Evolutionary conservation across 192 early-diverging fungal species (phyloP), one percentile per base, ranked within the genome.

Genomic region (Rhizophagus sp.): DNA sequence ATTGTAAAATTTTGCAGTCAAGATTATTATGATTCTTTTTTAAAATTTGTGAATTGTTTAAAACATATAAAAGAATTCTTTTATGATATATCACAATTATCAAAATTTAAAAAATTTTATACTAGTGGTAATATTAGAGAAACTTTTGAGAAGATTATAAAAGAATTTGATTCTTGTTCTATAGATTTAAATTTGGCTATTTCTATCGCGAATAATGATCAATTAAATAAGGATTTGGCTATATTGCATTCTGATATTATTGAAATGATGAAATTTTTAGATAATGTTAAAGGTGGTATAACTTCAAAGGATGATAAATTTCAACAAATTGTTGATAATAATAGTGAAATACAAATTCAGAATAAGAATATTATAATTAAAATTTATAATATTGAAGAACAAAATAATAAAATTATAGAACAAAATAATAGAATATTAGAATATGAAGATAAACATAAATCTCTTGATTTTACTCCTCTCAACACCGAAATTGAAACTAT

Each of bases 11-110:
- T 76, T 76, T 24, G n/a, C 6, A 62, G 63, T 15, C 30, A 76
- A 65, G 15, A 30, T 52, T 74, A 74, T 74, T 74, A 74, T 57
- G 25, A 74, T n/a, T n/a, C 44, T 8, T 74, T 61, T 74, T 22
- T 11, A n/a, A 30, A 27, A 11, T 68, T 79, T 69, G 24, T 69
- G 4, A 39, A 27, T 33, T 17, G 67, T 27, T 57, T 79, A 57
- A 79, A 79, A 24, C 44, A 79, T 41, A 79, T 79, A 33, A 79
- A 69, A 34, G 30, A 68, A 69, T 79, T 79, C 39, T 27, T 79
- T 79, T 11, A 79, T 17, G 65, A 79, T 52, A 66, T 79, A 27
- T 69, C 65, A 3, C 77, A 79, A 50, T 66, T 79, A 69, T 33
- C 49, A 69, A 64, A 64, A 24, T 63, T 50, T 69, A 17, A 30